Evolutionary conservation across 1,284 basidiomycete species (phyloP).

Genomic region (Heterobasidion irregulare): DNA sequence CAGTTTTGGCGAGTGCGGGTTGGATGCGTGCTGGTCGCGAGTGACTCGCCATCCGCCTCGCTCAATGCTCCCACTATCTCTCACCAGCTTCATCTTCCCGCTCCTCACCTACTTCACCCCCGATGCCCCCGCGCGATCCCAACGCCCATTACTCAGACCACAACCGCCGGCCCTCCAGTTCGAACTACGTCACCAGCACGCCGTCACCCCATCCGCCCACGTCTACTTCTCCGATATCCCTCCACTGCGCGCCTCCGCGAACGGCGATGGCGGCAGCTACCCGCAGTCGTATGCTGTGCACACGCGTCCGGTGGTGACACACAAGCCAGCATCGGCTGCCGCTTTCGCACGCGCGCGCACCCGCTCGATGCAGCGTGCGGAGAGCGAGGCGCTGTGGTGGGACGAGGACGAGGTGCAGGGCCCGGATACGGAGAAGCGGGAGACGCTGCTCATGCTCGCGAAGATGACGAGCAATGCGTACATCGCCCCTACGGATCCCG

Average conservation of each 20-base stretch:
- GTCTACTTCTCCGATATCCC: conserved; percentile 54
- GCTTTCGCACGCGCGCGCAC: conserved; percentile 40
- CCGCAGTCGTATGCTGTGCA: conserved; percentile 7
- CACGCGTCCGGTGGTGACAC: conserved; percentile 31
- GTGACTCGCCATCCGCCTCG: not conserved
- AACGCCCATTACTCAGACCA: not conserved
- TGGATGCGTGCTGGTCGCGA: too few species aligned
- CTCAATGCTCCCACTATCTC: conserved; percentile 10
- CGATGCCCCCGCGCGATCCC: conserved; percentile 7
- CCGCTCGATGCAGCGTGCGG: conserved; percentile 39
- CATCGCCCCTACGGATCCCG: conserved; percentile 44
- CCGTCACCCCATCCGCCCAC: conserved; percentile 41
- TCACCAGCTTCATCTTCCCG: conserved; percentile 5
- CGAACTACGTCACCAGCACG: conserved; percentile 62
- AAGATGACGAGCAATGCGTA: conserved; percentile 97
- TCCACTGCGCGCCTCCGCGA: conserved; percentile 14
- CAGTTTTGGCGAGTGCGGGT: too few species aligned
- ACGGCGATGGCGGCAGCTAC: conserved; percentile 6
- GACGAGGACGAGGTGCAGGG: conserved; percentile 49
- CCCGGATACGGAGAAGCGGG: conserved; percentile 72
- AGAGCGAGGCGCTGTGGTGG: conserved; percentile 47
- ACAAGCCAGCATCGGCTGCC: conserved; percentile 43
- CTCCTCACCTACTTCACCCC: conserved; percentile 12
- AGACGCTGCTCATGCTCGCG: conserved; percentile 76
- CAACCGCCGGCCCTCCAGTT: conserved; percentile 31